phyloP scores from a whole-genome alignment of 2,329 filamentous ascomycete genomes.

The Fusarium domesticum region DNA sequence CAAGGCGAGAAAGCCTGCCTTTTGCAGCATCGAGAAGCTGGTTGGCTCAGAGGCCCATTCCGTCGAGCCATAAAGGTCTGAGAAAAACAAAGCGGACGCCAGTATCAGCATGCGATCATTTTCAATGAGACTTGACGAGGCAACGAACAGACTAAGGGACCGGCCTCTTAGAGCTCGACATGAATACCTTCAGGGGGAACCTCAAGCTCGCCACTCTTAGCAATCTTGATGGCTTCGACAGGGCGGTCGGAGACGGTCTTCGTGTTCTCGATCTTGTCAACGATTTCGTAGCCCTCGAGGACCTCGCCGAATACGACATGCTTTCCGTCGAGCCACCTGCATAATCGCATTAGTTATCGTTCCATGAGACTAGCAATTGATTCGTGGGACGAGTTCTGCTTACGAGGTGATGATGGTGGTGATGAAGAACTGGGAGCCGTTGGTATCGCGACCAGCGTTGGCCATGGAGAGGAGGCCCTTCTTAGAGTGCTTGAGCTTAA shows the following conservation, averaged over 20 bases:
- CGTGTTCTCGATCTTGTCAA: constrained; percentile 74
- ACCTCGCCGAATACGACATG: constrained; percentile 91
- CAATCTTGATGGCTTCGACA: constrained; percentile 66
- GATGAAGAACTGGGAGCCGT: constrained; percentile 89
- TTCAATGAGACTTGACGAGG: constrained; percentile 15
- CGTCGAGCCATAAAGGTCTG: constrained; percentile 31
- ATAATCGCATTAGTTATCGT: constrained; percentile 1
- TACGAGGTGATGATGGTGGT: constrained; percentile 77
- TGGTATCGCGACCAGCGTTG: constrained; percentile 81
- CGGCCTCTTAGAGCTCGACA: constrained; percentile 69
- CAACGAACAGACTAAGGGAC: constrained; percentile 26
- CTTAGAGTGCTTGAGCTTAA: constrained; percentile 91
- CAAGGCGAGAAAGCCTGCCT: constrained; percentile 21
- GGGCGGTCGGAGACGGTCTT: constrained; percentile 69
- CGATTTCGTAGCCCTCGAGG: constrained; percentile 77
- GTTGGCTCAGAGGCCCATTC: constrained; percentile 18
- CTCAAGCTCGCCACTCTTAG: constrained; percentile 78
- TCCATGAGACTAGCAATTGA: too few relatives aligned
- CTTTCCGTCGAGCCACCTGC: constrained; percentile 74
- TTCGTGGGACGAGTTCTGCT: constrained; percentile 30
- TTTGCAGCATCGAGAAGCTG: constrained; percentile 24
- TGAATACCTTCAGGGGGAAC: constrained; percentile 91
- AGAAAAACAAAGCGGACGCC: constrained; percentile 16
- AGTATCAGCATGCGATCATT: constrained; percentile 35
- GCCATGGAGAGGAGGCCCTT: constrained; percentile 81